Evolutionary conservation across 768 basidiomycete species (phyloP).

Genomic region (Leccinum sublutescens): DNA sequence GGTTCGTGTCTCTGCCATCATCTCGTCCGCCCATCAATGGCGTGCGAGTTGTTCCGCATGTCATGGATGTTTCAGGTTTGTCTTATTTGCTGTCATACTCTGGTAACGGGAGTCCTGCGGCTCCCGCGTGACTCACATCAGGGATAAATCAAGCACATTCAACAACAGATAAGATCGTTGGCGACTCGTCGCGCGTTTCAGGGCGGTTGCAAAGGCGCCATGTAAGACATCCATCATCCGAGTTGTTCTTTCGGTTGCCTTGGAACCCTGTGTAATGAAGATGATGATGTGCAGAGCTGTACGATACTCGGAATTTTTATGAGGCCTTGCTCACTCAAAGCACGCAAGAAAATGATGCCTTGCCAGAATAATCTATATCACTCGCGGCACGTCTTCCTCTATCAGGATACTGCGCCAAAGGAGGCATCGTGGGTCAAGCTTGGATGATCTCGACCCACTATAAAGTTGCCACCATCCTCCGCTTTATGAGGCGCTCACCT

Average conservation of each 20-base stretch:
- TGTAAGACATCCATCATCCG: conserved; percentile 36
- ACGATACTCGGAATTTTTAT: conserved; percentile 53
- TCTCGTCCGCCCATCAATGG: no score
- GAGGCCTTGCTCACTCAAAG: conserved; percentile 57
- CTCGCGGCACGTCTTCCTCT: no score
- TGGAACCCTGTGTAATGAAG: no score
- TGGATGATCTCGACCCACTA: no score
- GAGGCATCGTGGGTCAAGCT: no score
- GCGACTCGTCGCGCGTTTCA: conserved; percentile 63
- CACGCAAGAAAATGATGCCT: neutral
- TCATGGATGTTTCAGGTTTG: conserved; percentile 79
- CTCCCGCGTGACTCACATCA: conserved; percentile 26
- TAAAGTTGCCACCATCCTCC: no score
- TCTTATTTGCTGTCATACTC: neutral
- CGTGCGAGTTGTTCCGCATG: conserved; percentile 60
- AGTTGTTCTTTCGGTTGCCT: no score
- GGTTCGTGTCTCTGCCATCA: no score
- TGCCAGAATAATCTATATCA: no score
- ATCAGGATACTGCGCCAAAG: no score
- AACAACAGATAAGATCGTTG: conserved; percentile 58
- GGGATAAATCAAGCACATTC: conserved; percentile 82
- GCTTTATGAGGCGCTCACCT: neutral
- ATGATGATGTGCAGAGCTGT: conserved; percentile 38
- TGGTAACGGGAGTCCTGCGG: neutral
- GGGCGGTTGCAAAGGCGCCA: conserved; percentile 50